Percentiles rank a stretch among this genome's conserved stretches.
Conservation (phyloP, 257 asterid species). For the Striga asiatica region DNA sequence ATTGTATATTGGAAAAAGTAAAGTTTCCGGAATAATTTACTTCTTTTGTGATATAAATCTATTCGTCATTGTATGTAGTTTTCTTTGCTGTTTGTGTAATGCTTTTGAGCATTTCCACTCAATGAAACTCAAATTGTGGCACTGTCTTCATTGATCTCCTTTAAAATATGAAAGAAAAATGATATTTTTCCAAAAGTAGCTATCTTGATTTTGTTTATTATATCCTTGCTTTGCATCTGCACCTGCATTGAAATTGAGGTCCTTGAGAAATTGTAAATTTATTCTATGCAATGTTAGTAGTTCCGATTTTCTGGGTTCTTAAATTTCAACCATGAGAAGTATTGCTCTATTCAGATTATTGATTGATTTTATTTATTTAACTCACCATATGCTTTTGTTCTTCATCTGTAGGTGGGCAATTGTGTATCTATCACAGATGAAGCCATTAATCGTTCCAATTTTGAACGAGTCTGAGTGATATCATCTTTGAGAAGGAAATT, state of each 20-base stretch:
- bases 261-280: too few relatives aligned
- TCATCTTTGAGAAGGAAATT: conserved; percentile 10
- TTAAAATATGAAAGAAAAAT: too few relatives aligned
- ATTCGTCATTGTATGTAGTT: neutral
- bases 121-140: too few relatives aligned
- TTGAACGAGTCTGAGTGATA: conserved; percentile 54
- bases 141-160: neutral
- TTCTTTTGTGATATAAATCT: neutral
- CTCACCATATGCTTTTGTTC: conserved; percentile 12
- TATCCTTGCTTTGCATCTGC: conserved; percentile 2
- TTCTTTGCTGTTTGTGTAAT: neutral
- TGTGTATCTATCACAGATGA: conserved; percentile 82
- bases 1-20: neutral
- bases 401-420: conserved; percentile 70
- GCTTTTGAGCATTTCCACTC: neutral
- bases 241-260: neutral
- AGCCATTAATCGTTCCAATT: conserved; percentile 79
- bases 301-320: too few relatives aligned
- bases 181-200: neutral
- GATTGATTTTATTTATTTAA: neutral
- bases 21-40: neutral
- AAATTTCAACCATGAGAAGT: too few relatives aligned
- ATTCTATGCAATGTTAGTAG: too few relatives aligned
- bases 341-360: too few relatives aligned
- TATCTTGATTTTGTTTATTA: neutral